phyloP scores from a whole-genome alignment of 257 asterid genomes.

The Petrea volubilis region DNA sequence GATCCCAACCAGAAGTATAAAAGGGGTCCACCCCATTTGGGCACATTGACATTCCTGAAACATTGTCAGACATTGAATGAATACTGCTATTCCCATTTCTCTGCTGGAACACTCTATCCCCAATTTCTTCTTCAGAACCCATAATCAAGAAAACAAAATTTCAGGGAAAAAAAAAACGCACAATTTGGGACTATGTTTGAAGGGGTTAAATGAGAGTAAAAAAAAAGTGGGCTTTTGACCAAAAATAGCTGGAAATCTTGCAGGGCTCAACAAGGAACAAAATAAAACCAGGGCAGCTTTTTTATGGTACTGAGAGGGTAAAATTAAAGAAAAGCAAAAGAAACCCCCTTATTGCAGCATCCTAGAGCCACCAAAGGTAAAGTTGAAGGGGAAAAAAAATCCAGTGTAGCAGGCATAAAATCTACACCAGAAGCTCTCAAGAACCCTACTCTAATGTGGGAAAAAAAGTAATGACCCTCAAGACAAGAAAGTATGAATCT shows the following conservation, averaged over 20 bases:
- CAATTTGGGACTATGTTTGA: constrained; percentile 27
- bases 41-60: constrained; percentile 31
- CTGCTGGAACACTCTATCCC: constrained; percentile 38
- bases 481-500: constrained; percentile 65
- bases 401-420: constrained; percentile 53
- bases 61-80: constrained; percentile 35
- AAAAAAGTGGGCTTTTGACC: constrained; percentile 63
- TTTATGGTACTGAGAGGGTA: constrained; percentile 43
- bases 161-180: constrained; percentile 17
- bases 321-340: constrained; percentile 44
- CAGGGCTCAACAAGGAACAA: constrained; percentile 69
- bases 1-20: constrained; percentile 65
- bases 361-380: constrained; percentile 44
- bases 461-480: constrained; percentile 26
- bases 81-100: constrained; percentile 14
- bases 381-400: constrained; percentile 49
- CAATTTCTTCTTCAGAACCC: constrained; percentile 57
- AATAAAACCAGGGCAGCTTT: constrained; percentile 56
- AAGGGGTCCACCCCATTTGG: constrained; percentile 43
- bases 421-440: constrained; percentile 31
- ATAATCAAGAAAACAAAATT: constrained; percentile 33
- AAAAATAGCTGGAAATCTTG: constrained; percentile 50
- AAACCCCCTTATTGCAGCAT: constrained; percentile 45
- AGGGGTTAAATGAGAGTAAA: constrained; percentile 30
- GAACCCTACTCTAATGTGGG: constrained; percentile 36